These are phyloP conservation scores for Sicyos baderoa DNA, from an alignment of 306 rosid genomes.

Conservation along the genomic window DNA sequence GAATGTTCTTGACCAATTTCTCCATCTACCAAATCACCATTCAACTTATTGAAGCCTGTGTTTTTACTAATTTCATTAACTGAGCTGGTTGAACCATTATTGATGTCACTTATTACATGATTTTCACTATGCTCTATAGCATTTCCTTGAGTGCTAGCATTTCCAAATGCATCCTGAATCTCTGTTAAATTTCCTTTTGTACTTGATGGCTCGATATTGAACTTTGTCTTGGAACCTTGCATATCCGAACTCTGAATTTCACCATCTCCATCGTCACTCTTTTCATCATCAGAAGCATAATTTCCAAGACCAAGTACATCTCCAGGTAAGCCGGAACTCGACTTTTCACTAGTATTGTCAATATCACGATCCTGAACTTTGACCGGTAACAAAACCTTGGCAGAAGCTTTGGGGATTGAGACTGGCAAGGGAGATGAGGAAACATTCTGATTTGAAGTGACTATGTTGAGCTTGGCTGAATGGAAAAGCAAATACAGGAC, in stretches of 20 bases:
- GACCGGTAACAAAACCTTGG: slow-evolving; percentile 55
- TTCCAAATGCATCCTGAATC: slow-evolving; percentile 26
- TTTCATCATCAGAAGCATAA: slow-evolving; percentile 74
- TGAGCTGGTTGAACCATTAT: slow-evolving; percentile 32
- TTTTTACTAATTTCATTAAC: slow-evolving; percentile 1
- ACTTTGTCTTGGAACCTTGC: slow-evolving; percentile 35
- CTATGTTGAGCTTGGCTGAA: slow-evolving; percentile 40
- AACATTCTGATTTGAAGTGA: slow-evolving; percentile 44
- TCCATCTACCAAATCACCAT: slow-evolving; percentile 30
- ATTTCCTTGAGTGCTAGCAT: slow-evolving; percentile 32
- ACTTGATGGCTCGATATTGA: slow-evolving; percentile 26
- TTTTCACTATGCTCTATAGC: slow-evolving; percentile 30
- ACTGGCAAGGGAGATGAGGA: slow-evolving; percentile 38
- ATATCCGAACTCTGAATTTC: slow-evolving; percentile 46
- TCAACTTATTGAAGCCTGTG: slow-evolving; percentile 22
- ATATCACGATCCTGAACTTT: slow-evolving; percentile 48
- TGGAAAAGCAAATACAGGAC: background rate
- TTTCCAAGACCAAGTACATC: slow-evolving; percentile 89
- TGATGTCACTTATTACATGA: slow-evolving; percentile 27
- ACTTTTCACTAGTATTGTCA: slow-evolving; percentile 41
- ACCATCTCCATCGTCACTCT: slow-evolving; percentile 41
- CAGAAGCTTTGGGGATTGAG: slow-evolving; percentile 47
- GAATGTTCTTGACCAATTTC: slow-evolving; percentile 30
- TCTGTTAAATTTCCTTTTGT: slow-evolving; percentile 27
- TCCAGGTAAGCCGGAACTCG: slow-evolving; percentile 63